Percentiles rank a stretch among this genome's conserved stretches.
phyloP scores from a whole-genome alignment of 78 protist species.

The Dictyostelium purpureum region DNA sequence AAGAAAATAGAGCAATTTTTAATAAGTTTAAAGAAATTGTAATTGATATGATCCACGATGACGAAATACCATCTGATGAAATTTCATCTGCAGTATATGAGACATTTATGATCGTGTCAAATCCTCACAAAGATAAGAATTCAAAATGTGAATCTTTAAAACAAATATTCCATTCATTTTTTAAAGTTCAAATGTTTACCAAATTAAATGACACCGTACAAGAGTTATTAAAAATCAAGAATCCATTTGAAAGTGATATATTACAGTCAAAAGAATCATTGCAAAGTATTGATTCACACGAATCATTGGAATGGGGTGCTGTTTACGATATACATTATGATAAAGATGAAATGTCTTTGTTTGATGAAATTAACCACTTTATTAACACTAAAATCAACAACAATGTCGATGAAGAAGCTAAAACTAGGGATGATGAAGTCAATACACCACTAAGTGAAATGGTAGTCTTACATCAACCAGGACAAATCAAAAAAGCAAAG shows the following conservation, averaged over 20 bases:
- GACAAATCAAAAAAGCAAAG: not conserved
- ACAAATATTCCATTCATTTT: constrained; percentile 20
- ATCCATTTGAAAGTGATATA: constrained; percentile 22
- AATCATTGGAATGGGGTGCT: constrained; percentile 37
- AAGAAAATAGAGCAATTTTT: constrained; percentile 46
- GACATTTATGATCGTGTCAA: constrained; percentile 56
- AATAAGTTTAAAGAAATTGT: constrained; percentile 53
- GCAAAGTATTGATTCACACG: constrained; percentile 23
- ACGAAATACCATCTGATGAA: constrained; percentile 50
- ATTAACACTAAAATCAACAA: not conserved
- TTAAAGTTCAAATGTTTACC: constrained; percentile 19
- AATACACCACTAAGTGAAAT: not conserved
- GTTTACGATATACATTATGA: not conserved
- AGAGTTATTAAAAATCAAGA: not conserved
- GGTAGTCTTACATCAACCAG: not conserved
- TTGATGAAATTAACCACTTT: constrained; percentile 3
- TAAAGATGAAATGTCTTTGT: constrained; percentile 6
- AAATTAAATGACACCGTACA: not conserved
- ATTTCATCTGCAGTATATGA: constrained; percentile 45
- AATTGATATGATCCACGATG: constrained; percentile 34
- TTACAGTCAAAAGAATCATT: not conserved
- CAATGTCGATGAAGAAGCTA: not conserved
- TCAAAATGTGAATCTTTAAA: constrained; percentile 45
- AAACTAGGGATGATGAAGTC: not conserved
- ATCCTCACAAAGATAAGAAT: constrained; percentile 45